Conservation (phyloP, 1,284 basidiomycete species). For the Apiotrichum gracile region DNA sequence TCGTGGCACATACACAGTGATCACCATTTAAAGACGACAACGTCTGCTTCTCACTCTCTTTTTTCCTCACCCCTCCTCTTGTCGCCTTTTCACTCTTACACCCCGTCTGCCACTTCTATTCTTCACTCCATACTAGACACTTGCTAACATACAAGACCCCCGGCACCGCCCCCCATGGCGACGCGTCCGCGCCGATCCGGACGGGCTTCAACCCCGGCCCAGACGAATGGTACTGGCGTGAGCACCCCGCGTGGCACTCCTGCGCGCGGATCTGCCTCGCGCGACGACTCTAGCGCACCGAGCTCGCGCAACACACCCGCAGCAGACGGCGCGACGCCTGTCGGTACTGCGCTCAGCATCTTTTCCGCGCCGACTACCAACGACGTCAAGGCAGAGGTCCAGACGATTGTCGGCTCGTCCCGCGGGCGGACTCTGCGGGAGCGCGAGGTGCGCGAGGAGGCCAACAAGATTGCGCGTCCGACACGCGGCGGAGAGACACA, state of each 20-base stretch:
- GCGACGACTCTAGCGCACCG: slow-evolving; percentile 12
- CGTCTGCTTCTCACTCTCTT: no score
- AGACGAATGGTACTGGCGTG: slow-evolving; percentile 1
- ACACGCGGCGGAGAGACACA: slow-evolving; percentile 18
- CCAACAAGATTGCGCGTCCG: slow-evolving; percentile 15
- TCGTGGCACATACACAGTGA: no score
- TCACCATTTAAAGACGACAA: no score
- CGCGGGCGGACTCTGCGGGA: slow-evolving; percentile 5
- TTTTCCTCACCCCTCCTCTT: neutral
- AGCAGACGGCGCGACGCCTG: neutral
- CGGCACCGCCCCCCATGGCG: slow-evolving; percentile 4
- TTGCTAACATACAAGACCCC: neutral
- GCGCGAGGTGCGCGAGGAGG: slow-evolving; percentile 3
- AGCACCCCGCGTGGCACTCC: neutral
- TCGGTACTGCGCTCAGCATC: slow-evolving; percentile 24
- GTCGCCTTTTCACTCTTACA: neutral
- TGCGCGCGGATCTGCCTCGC: slow-evolving; percentile 4
- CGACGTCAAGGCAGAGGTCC: slow-evolving; percentile 16
- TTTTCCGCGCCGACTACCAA: slow-evolving; percentile 24
- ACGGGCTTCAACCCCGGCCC: slow-evolving; percentile 6
- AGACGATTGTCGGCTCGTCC: slow-evolving; percentile 14
- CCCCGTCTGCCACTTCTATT: neutral
- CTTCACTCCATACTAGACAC: neutral
- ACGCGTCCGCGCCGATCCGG: slow-evolving; percentile 8
- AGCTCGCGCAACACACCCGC: slow-evolving; percentile 13